phyloP scores from a whole-genome alignment of 2,329 filamentous ascomycete genomes.

The Claviceps sp. region DNA sequence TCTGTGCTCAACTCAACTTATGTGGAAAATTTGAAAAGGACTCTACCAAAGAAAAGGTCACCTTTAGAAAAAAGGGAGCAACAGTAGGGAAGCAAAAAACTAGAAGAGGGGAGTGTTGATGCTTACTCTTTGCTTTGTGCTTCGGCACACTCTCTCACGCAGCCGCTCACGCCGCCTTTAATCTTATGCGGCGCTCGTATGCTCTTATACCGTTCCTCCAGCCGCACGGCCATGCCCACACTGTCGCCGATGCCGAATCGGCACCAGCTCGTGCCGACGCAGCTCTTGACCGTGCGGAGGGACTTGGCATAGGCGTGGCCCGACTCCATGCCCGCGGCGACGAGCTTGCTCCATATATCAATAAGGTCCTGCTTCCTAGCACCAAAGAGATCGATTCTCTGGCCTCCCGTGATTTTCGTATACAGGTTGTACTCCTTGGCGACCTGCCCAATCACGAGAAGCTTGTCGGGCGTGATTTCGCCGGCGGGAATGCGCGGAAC shows the following conservation, averaged over 20 bases:
- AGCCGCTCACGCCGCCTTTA: constrained; percentile 81
- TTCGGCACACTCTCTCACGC: constrained; percentile 85
- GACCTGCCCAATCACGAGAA: constrained; percentile 72
- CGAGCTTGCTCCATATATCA: constrained; percentile 66
- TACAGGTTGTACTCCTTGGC: constrained; percentile 77
- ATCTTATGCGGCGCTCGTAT: constrained; percentile 83
- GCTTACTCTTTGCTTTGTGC: constrained; percentile 80
- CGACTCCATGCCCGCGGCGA: constrained; percentile 78
- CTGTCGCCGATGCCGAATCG: constrained; percentile 79
- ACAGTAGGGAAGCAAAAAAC: background rate
- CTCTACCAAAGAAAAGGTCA: background rate
- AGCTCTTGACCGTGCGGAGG: constrained; percentile 79
- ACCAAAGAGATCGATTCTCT: constrained; percentile 88
- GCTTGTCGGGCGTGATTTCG: constrained; percentile 76
- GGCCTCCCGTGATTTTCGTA: constrained; percentile 84
- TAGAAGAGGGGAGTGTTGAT: background rate
- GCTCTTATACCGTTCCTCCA: constrained; percentile 87
- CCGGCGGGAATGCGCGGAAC: constrained; percentile 72
- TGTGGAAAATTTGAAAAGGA: too few species aligned
- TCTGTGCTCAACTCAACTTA: background rate
- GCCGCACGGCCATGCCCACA: constrained; percentile 75
- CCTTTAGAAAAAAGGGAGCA: background rate
- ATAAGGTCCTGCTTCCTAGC: constrained; percentile 77
- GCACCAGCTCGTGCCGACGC: constrained; percentile 86
- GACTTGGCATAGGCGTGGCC: constrained; percentile 88